Conservation (phyloP, 2,329 filamentous ascomycete genomes). For the Calcarisporium arbuscula region DNA sequence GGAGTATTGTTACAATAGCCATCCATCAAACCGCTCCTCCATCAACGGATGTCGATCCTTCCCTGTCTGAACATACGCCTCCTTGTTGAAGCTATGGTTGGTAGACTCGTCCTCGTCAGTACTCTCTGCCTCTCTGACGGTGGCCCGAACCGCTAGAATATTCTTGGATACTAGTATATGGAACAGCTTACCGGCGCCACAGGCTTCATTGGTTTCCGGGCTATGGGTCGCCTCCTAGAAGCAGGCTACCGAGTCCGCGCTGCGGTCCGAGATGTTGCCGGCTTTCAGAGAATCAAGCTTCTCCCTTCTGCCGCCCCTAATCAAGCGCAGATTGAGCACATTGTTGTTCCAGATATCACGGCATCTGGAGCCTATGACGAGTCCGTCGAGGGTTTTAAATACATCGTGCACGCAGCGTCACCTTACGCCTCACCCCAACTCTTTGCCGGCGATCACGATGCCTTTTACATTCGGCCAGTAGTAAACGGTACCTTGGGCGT, state of each 20-base stretch:
- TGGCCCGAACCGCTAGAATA: too few species aligned
- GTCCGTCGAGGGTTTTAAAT: conserved; percentile 28
- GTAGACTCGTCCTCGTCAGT: conserved; percentile 7
- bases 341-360: conserved; percentile 30
- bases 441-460: conserved; percentile 8
- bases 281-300: too few species aligned
- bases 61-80: too few species aligned
- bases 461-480: conserved; percentile 22
- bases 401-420: conserved; percentile 27
- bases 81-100: conserved; percentile 7
- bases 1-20: too few species aligned
- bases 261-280: conserved; percentile 19
- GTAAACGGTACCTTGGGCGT: conserved; percentile 29
- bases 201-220: conserved; percentile 23
- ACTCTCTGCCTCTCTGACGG: too few species aligned
- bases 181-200: conserved; percentile 26
- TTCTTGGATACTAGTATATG: too few species aligned
- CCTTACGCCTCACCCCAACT: conserved; percentile 8
- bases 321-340: conserved; percentile 14
- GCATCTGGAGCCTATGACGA: conserved; percentile 31
- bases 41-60: too few species aligned
- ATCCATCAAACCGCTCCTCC: too few species aligned
- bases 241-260: conserved; percentile 21
- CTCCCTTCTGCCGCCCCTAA: too few species aligned
- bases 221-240: conserved; percentile 16